Base-by-base conservation (phyloP, 768 basidiomycete genomes). In the Tephrocybe rancida region DNA sequence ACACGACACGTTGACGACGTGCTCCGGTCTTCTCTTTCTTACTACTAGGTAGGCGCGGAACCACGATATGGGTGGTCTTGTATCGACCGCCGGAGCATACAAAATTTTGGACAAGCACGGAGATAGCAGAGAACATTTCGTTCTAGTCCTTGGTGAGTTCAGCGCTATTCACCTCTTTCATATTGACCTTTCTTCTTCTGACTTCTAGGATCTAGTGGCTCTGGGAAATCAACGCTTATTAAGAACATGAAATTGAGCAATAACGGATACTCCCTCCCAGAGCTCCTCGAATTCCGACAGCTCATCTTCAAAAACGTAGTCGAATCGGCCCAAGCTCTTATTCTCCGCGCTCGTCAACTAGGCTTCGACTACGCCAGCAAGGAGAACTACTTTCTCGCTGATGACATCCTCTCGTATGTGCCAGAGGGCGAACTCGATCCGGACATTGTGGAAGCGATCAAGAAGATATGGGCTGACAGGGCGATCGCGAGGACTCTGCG, bases 181-280 rank as follows among this genome's bases (percentile, higher is more conserved):
- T n/a, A n/a, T n/a, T n/a, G n/a, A n/a, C n/a, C n/a, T n/a, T n/a
- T n/a, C n/a, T n/a, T n/a, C n/a, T n/a, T n/a, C 30, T 32, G 7
- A 13, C 30, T 13, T 13, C 13, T 32, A 32, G 30, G 30, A 6
- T 6, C 30, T 6, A 13, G 30, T 13, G 30, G 13, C 6, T 32
- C 30, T 13, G 30, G 30, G 13, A 32, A 50, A 24, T 51, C 50
- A 9, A 44, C 42, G 1, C 22, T 51, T 14, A 26, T 51, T 3
- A 44, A 51, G 13, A 30, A 51, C 18, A 51, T 51, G 50, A 44
- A 51, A 18, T 32, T 51, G 9, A 51, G 43, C 5, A 41, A 51
- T 25, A 29, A 44, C 10, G 50, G 50, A 14, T 51, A 44, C 18
- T 39, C 27, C 2, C 18, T 24, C 2, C 9, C 43, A 2, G 50